phyloP scores from a whole-genome alignment of 805 yeast species.

The Kregervanrija pseudodelftensis region DNA sequence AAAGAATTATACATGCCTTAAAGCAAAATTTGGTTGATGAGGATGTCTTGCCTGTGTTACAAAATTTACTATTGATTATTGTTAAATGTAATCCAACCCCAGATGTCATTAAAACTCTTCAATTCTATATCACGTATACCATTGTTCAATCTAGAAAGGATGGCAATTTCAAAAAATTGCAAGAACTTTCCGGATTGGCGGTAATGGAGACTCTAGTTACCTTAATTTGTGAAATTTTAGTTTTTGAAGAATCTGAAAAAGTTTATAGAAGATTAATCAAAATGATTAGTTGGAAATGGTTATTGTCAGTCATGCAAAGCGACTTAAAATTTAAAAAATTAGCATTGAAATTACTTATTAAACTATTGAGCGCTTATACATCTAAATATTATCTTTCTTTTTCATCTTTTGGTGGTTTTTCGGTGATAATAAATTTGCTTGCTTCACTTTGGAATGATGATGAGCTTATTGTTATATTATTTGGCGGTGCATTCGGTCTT shows the following conservation, averaged over 20 bases:
- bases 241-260: neutral
- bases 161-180: constrained; percentile 13
- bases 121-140: constrained; percentile 45
- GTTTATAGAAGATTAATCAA: constrained; percentile 38
- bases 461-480: constrained; percentile 33
- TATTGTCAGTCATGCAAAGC: constrained; percentile 42
- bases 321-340: constrained; percentile 31
- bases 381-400: constrained; percentile 41
- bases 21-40: constrained; percentile 34
- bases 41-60: constrained; percentile 30
- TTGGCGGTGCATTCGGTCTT: constrained; percentile 42
- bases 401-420: constrained; percentile 44
- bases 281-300: constrained; percentile 60
- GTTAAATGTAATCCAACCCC: constrained; percentile 43
- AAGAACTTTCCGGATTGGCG: constrained; percentile 26
- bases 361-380: constrained; percentile 41
- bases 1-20: constrained; percentile 42
- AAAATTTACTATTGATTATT: constrained; percentile 33
- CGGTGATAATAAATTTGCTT: constrained; percentile 38
- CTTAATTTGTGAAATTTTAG: constrained; percentile 30
- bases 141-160: constrained; percentile 24
- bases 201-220: constrained; percentile 32
- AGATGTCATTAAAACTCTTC: constrained; percentile 46
- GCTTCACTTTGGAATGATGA: constrained; percentile 43
- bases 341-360: constrained; percentile 40